phyloP scores from a whole-genome alignment of 1,284 basidiomycete genomes.

The Melampsora occidentalis region DNA sequence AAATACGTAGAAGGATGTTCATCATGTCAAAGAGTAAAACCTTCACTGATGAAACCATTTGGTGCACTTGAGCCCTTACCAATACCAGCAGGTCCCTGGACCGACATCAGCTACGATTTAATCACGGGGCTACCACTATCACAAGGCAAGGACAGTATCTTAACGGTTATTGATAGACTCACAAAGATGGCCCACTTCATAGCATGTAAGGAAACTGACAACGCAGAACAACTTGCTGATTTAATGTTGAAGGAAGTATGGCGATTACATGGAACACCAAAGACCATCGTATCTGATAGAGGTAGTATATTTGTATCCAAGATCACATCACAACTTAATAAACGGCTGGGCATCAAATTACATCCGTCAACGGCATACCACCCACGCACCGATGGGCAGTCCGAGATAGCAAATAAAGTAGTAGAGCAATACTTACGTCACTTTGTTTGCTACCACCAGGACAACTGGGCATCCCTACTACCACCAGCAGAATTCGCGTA shows the following conservation, averaged over 20 bases:
- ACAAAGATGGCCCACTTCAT: not conserved
- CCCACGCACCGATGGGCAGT: not conserved
- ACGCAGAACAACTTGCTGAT: not conserved
- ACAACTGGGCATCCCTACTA: not conserved
- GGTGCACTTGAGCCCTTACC: not conserved
- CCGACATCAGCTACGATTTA: not conserved
- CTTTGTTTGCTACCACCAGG: not conserved
- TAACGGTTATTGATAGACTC: not conserved
- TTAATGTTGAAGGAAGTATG: not conserved
- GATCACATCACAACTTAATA: not conserved
- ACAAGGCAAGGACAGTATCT: not conserved
- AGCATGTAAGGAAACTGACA: not conserved
- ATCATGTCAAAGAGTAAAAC: not conserved
- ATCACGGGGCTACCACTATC: not conserved
- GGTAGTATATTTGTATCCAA: slow-evolving; percentile 6
- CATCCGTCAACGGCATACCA: not conserved
- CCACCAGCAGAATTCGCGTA: slow-evolving; percentile 1
- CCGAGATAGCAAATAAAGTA: not conserved
- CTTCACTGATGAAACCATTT: not conserved
- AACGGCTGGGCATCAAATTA: not conserved
- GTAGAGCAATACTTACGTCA: not conserved
- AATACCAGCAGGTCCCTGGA: not conserved
- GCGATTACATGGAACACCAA: not conserved
- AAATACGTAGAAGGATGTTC: not conserved
- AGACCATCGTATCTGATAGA: not conserved